Percentiles rank a stretch among this genome's conserved stretches.
Evolutionary conservation across 768 basidiomycete species (phyloP).

Genomic region (Termitomyces sp.): DNA sequence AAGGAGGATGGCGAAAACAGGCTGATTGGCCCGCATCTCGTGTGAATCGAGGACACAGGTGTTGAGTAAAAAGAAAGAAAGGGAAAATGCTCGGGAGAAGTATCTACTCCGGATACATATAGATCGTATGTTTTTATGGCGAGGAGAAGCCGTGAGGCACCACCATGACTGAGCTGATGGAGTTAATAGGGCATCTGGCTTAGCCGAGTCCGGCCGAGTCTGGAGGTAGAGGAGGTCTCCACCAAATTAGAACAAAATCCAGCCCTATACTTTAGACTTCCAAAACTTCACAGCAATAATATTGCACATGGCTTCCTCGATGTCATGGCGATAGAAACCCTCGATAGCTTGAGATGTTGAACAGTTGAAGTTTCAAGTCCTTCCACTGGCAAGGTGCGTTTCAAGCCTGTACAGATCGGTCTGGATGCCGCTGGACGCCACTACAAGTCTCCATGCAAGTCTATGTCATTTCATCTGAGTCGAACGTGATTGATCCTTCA

Average conservation of each 20-base stretch:
- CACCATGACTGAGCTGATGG: background rate
- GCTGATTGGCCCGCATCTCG: conserved; percentile 11
- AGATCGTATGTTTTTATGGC: conserved; percentile 2
- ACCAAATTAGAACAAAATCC: conserved; percentile 8
- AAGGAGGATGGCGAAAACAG: background rate
- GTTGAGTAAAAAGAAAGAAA: background rate
- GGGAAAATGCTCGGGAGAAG: background rate
- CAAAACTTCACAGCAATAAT: too few species aligned
- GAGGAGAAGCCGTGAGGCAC: conserved; percentile 1
- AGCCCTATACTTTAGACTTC: background rate
- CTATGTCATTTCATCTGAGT: background rate
- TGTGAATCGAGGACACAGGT: background rate
- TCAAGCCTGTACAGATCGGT: too few species aligned
- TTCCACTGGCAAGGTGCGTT: too few species aligned
- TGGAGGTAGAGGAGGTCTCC: conserved; percentile 40
- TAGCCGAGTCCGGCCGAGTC: background rate
- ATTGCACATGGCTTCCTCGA: too few species aligned
- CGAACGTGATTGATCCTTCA: background rate
- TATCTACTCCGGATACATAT: background rate
- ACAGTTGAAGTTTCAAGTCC: too few species aligned
- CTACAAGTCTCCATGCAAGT: too few species aligned
- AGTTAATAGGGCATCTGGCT: background rate
- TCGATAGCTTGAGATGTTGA: too few species aligned
- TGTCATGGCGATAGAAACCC: too few species aligned
- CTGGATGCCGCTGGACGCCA: background rate